Evolutionary conservation across 106 monocot genomes (phyloP).

Genomic region (Agapanthus africanus): DNA sequence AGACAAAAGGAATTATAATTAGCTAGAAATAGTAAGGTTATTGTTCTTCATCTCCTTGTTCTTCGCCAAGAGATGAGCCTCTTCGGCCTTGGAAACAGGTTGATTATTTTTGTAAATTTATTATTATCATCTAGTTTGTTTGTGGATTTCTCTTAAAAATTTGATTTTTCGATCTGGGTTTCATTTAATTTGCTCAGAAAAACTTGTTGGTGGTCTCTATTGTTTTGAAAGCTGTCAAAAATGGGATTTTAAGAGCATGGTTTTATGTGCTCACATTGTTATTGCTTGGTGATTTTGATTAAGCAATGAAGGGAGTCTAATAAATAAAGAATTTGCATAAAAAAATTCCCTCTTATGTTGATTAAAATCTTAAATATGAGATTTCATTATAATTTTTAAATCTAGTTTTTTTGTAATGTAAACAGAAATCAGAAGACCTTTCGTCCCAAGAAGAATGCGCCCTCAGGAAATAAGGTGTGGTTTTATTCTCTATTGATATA

Average conservation of each 20-base stretch:
- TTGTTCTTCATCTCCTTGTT: background rate
- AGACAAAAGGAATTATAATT: background rate
- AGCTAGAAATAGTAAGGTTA: background rate
- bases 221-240: no score
- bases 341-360: no score
- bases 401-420: background rate
- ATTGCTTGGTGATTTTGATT: background rate
- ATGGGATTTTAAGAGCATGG: no score
- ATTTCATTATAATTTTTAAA: background rate
- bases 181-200: background rate
- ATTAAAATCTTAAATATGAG: background rate
- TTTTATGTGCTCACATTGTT: no score
- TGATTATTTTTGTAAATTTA: no score
- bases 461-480: constrained; percentile 54
- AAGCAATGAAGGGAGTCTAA: background rate
- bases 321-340: background rate
- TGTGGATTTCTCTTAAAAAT: constrained; percentile 1
- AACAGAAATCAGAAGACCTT: constrained; percentile 62
- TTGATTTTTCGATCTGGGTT: constrained; percentile 3
- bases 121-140: no score
- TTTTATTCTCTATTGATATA: background rate
- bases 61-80: constrained; percentile 4
- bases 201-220: background rate
- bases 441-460: constrained; percentile 59
- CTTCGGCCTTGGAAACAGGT: constrained; percentile 13